These are phyloP conservation scores for Bathelium albidoporum DNA, from an alignment of 495 filamentous ascomycete species.

Conservation along the genomic window DNA sequence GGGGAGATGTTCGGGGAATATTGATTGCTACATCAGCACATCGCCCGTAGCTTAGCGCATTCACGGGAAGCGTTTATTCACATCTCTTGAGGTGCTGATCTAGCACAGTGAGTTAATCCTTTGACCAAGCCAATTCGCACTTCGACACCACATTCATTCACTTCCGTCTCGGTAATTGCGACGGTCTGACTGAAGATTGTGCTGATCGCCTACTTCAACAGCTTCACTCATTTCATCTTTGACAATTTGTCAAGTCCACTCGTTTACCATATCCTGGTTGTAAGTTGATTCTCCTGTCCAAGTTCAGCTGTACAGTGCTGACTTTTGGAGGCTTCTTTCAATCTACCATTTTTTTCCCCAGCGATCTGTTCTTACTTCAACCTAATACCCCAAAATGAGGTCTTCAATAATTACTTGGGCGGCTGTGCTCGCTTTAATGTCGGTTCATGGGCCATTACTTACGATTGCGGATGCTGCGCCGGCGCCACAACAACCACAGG, in stretches of 20 bases:
- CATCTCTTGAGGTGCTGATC: background rate
- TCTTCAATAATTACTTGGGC: constrained; percentile 31
- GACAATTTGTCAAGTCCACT: constrained; percentile 28
- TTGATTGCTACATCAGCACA: background rate
- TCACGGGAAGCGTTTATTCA: background rate
- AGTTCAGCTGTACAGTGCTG: background rate
- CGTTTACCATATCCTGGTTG: constrained; percentile 26
- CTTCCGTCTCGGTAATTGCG: background rate
- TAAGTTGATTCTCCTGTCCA: constrained; percentile 8
- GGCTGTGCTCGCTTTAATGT: constrained; percentile 29
- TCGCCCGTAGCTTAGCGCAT: background rate
- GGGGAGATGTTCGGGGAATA: background rate
- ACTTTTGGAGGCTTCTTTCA: constrained; percentile 10
- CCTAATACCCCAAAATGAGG: constrained; percentile 21
- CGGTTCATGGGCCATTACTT: constrained; percentile 24
- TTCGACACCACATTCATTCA: background rate
- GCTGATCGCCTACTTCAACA: background rate
- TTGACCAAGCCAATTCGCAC: background rate
- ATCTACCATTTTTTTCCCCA: constrained; percentile 5
- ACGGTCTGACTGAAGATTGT: background rate
- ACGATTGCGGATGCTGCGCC: constrained; percentile 33
- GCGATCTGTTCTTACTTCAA: constrained; percentile 15
- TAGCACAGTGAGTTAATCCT: background rate
- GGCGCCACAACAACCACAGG: constrained; percentile 29
- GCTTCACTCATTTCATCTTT: background rate